phyloP scores from a whole-genome alignment of 2,329 filamentous ascomycete species.

The Penicillium sp. region DNA sequence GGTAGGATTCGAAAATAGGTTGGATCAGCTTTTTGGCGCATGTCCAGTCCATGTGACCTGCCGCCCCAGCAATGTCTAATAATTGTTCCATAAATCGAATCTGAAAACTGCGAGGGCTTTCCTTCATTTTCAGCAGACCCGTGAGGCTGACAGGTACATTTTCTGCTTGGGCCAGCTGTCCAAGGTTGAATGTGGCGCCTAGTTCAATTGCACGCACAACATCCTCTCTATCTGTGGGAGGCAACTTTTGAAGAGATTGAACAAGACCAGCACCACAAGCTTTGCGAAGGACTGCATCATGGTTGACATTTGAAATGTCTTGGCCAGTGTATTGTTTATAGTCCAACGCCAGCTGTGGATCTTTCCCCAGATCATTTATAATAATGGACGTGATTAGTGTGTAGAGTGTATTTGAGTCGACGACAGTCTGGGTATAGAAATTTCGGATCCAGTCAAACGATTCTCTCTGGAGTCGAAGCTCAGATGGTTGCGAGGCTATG shows the following conservation, averaged over 20 bases:
- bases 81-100: slow-evolving; percentile 22
- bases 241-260: slow-evolving; percentile 2
- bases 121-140: slow-evolving; percentile 8
- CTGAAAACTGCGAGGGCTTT: slow-evolving; percentile 10
- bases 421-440: slow-evolving; percentile 9
- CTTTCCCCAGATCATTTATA: slow-evolving; percentile 20
- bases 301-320: slow-evolving; percentile 17
- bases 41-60: slow-evolving; percentile 20
- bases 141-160: slow-evolving; percentile 16
- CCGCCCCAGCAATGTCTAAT: slow-evolving; percentile 18
- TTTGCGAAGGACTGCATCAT: slow-evolving; percentile 17
- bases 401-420: slow-evolving; percentile 11
- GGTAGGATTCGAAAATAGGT: slow-evolving; percentile 19
- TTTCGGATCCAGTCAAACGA: slow-evolving; percentile 19
- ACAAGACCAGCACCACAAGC: slow-evolving; percentile 15
- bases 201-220: slow-evolving; percentile 13
- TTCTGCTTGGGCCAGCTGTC: slow-evolving; percentile 20
- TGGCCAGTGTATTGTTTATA: slow-evolving; percentile 11
- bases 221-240: slow-evolving; percentile 8
- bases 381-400: slow-evolving; percentile 17
- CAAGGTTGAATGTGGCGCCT: slow-evolving; percentile 20
- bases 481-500: slow-evolving; percentile 12
- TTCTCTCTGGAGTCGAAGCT: slow-evolving; percentile 6
- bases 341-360: slow-evolving; percentile 17
- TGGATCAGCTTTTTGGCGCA: slow-evolving; percentile 19